These are phyloP conservation scores for Trametes gibbosa DNA, from an alignment of 768 basidiomycete genomes.

Conservation along the genomic window DNA sequence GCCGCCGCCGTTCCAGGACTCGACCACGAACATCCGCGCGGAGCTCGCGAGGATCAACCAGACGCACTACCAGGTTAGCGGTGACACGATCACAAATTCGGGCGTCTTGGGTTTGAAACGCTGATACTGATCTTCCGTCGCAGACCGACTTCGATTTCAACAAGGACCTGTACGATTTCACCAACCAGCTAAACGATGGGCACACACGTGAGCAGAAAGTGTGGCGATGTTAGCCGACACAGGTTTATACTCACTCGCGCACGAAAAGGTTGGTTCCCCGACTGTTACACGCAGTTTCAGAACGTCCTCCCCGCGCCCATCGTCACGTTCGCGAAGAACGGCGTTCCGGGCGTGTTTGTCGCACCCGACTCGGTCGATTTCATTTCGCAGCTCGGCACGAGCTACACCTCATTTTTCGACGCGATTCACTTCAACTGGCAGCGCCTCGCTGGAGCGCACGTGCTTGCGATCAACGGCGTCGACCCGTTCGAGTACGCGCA, in stretches of 20 bases:
- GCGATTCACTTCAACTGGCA: slow-evolving; percentile 53
- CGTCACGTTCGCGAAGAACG: slow-evolving; percentile 48
- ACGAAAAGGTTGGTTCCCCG: slow-evolving; percentile 50
- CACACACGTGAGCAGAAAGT: slow-evolving; percentile 49
- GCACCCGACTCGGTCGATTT: slow-evolving; percentile 55
- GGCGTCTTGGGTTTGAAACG: neutral
- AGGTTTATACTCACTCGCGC: neutral
- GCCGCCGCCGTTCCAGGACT: slow-evolving; percentile 41
- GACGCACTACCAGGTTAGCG: slow-evolving; percentile 44
- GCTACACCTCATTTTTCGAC: slow-evolving; percentile 46
- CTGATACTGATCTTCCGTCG: neutral
- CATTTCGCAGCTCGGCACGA: slow-evolving; percentile 42
- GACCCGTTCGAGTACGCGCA: slow-evolving; percentile 56
- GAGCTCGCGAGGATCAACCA: slow-evolving; percentile 46
- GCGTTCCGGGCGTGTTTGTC: slow-evolving; percentile 44
- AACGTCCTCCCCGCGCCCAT: slow-evolving; percentile 58
- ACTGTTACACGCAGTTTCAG: slow-evolving; percentile 45
- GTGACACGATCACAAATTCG: no score
- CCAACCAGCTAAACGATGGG: slow-evolving; percentile 58
- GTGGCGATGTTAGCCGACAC: neutral
- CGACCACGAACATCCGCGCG: slow-evolving; percentile 52
- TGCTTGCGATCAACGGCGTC: slow-evolving; percentile 52
- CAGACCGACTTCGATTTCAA: slow-evolving; percentile 71
- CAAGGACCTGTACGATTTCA: slow-evolving; percentile 52
- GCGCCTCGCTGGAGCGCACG: slow-evolving; percentile 57